phyloP scores from a whole-genome alignment of 768 basidiomycete species.

The Terana coerulea region DNA sequence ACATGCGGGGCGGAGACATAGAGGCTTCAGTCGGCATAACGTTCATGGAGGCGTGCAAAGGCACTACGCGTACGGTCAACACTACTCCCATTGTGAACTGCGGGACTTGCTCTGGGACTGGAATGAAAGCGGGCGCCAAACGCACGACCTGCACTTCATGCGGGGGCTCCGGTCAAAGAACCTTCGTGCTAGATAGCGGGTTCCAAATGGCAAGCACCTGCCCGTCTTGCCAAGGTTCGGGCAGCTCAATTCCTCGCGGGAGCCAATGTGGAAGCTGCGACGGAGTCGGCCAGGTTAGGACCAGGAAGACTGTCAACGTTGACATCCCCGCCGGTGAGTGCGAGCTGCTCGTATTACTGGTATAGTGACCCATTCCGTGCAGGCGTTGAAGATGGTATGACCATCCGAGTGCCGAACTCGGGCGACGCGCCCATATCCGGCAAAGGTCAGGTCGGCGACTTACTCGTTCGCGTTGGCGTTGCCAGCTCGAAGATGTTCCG shows the following conservation, averaged over 20 bases:
- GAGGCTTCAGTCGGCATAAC: conserved; percentile 70
- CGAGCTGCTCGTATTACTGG: background rate
- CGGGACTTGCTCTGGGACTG: conserved; percentile 77
- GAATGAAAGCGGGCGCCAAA: conserved; percentile 84
- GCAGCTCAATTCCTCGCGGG: conserved; percentile 73
- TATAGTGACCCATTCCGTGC: conserved; percentile 4
- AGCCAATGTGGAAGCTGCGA: conserved; percentile 77
- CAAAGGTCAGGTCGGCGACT: conserved; percentile 77
- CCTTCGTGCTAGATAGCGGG: conserved; percentile 87
- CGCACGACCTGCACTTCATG: conserved; percentile 76
- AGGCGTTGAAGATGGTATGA: conserved; percentile 97
- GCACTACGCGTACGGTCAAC: conserved; percentile 69
- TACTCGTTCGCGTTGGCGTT: conserved; percentile 84
- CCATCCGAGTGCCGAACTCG: conserved; percentile 70
- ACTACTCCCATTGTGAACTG: conserved; percentile 84
- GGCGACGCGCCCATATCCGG: conserved; percentile 85
- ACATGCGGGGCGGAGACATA: conserved; percentile 71
- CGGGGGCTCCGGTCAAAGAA: conserved; percentile 81
- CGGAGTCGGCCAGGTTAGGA: conserved; percentile 86
- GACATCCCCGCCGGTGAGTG: conserved; percentile 80
- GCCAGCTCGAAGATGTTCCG: conserved; percentile 79
- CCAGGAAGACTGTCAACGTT: conserved; percentile 72
- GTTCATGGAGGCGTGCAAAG: conserved; percentile 96
- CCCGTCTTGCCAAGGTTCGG: conserved; percentile 73
- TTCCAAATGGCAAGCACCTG: conserved; percentile 98